Evolutionary conservation across 495 filamentous ascomycete species (phyloP), one percentile per base, ranked within the genome.

Genomic region (Ascodesmis nigricans): DNA sequence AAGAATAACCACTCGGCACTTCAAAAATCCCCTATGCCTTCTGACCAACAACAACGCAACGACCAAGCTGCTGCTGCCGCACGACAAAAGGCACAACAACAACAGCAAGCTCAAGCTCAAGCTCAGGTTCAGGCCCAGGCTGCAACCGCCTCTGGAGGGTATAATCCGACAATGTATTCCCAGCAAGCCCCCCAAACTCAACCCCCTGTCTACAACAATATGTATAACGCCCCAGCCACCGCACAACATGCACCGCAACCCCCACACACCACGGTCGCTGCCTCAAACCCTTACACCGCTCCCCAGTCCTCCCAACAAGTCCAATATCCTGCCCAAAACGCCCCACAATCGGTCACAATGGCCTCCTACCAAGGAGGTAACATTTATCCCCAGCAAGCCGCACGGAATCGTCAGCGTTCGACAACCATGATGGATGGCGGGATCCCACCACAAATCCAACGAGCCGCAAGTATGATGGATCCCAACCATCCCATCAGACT

Each of bases 391-490:
- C 87, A 92, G 58, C 78, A 79, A 25, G 77, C 77, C 9, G 73
- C 75, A 28, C 64, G 80, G 36, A 73, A 75, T 24, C 69, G 90
- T 15, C 84, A 91, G 57, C 72, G 90, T 35, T 84, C 90, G 8
- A 81, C 83, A 22, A 99, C 90, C 5, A 80, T 93, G 71, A 80
- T 93, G 71, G 84, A 93, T 49, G 78, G 82, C 39, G 84, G 87
- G 4, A 84, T 99, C 35, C 90, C 90, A 0, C 67, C 78, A 6
- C 72, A 82, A 0, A 82, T 99, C 34, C 90, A 99, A 51, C 62
- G 90, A 38, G 87, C 95, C n/a, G 83, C 83, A 7, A 91, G 80
- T 50, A 87, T 93, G 53, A 71, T 99, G 31, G 84, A 99, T 50
- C 90, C 90, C 3, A 93, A 69, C 38, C 78, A 82, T 21, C 90